Conservation (phyloP, 805 yeast species). For the Ogataea allantospora region DNA sequence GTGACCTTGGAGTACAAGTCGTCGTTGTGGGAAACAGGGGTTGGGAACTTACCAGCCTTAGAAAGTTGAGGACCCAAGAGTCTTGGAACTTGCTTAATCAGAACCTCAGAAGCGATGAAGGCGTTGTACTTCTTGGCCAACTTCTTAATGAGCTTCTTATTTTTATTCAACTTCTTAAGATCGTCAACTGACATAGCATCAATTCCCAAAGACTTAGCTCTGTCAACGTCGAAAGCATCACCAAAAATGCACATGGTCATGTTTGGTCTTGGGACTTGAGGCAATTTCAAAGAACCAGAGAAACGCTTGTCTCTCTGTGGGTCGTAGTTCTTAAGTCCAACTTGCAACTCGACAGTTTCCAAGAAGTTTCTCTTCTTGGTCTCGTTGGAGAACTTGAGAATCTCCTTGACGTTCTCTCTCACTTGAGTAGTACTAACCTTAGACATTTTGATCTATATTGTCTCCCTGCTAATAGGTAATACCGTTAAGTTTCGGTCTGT, state of each 20-base stretch:
- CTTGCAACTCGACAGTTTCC: constrained; percentile 99
- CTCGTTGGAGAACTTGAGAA: constrained; percentile 85
- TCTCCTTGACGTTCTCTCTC: constrained; percentile 93
- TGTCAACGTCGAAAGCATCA: constrained; percentile 99
- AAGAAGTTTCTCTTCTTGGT: constrained; percentile 99
- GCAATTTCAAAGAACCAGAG: constrained; percentile 98
- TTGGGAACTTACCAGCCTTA: constrained; percentile 99
- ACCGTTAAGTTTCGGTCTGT: constrained; percentile 38
- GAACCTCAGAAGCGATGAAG: constrained; percentile 97
- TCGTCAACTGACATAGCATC: constrained; percentile 99
- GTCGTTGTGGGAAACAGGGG: constrained; percentile 99
- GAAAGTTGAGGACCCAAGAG: constrained; percentile 99
- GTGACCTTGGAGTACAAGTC: constrained; percentile 93
- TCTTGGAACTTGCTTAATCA: constrained; percentile 99
- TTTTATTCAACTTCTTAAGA: constrained; percentile 99
- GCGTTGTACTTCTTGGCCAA: constrained; percentile 99
- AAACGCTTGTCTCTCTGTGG: constrained; percentile 99
- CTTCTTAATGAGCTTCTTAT: constrained; percentile 99
- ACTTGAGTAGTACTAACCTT: constrained; percentile 90
- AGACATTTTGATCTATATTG: constrained; percentile 50
- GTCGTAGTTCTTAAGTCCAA: constrained; percentile 99
- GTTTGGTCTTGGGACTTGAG: constrained; percentile 99
- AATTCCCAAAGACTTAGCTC: constrained; percentile 98
- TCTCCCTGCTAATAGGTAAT: constrained; percentile 69
- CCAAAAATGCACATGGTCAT: constrained; percentile 99